Percentiles rank a stretch among this genome's conserved stretches.
Conservation (phyloP, 2,329 filamentous ascomycete genomes). For the Trichoderma sp. region DNA sequence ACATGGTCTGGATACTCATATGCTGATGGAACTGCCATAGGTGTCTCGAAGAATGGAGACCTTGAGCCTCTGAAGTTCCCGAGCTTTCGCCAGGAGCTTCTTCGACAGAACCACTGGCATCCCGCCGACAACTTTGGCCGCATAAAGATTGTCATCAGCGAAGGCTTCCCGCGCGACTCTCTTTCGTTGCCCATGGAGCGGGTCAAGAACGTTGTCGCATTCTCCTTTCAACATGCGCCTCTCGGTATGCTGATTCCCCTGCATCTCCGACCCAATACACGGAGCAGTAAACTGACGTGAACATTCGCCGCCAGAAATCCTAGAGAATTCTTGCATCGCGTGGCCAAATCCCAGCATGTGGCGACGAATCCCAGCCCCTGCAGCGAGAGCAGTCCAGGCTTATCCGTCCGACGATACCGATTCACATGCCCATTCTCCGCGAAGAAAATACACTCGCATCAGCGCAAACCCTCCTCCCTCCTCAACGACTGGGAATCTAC, state of each 20-base stretch:
- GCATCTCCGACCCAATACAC: neutral
- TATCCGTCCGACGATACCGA: conserved; percentile 52
- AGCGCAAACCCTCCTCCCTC: neutral
- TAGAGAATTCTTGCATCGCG: conserved; percentile 73
- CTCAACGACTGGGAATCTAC: conserved; percentile 1
- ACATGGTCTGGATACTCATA: neutral
- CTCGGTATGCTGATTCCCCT: conserved; percentile 53
- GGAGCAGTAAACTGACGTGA: neutral
- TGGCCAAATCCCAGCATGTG: conserved; percentile 79
- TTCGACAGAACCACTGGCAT: conserved; percentile 72
- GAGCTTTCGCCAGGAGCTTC: conserved; percentile 66
- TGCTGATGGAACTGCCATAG: conserved; percentile 36
- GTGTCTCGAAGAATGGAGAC: conserved; percentile 59
- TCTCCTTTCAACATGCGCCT: conserved; percentile 85
- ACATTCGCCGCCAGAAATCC: conserved; percentile 53
- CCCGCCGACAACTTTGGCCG: conserved; percentile 71
- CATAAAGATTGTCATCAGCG: conserved; percentile 75
- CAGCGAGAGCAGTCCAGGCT: conserved; percentile 46
- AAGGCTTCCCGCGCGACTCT: conserved; percentile 65
- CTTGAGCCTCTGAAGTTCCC: conserved; percentile 70
- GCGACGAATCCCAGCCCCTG: conserved; percentile 52
- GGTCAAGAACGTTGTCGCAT: conserved; percentile 72
- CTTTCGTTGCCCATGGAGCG: conserved; percentile 60
- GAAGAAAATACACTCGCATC: conserved; percentile 38
- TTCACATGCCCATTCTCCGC: conserved; percentile 66